Evolutionary conservation across 352 stramenopile species (phyloP), one percentile per base, ranked within the genome.

Genomic region (Phytophthora citricola): DNA sequence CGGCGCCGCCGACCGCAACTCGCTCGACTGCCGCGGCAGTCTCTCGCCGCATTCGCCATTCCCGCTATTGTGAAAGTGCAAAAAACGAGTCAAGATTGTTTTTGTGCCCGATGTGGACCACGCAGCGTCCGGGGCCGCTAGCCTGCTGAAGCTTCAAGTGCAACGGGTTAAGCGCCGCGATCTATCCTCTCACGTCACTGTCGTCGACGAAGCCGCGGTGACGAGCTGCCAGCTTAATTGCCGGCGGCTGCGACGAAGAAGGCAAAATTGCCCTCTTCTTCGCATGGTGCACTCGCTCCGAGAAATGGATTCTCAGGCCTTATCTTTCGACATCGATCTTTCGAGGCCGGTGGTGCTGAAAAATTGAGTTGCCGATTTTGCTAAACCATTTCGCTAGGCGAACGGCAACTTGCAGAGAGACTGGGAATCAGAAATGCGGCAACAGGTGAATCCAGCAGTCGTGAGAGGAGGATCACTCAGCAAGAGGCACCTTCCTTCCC

Each of bases 21-120:
- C 47, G n/a, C 38, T 43, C 38, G n/a, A n/a, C 31, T 7, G 7
- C 31, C 31, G 9, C 14, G 22, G 24, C 29, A 36, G 48, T 59
- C 45, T 63, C 53, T 69, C 47, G 61, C 47, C 59, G 34, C 61
- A 51, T 53, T 69, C 52, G 61, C 44, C 48, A 52, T 48, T 69
- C 53, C 61, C 61, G 36, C 43, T 36, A 24, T 55, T 54, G 26
- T 58, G 15, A 47, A 41, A 56, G 57, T 41, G 36, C 63, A 71
- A 38, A 71, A 65, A 26, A 59, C 34, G 56, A 57, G 4, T 12
- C 39, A 26, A 38, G 36, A 31, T 32, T 50, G 58, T 36, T 67
- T 20, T 43, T 53, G 45, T 46, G 15, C 8, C 40, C 3, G 10
- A 22, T 60, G 62, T 70, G 62, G 62, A 14, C 44, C 52, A 69